Evolutionary conservation across 805 yeast genomes (phyloP).

Genomic region (Monosporozyma servazzii): DNA sequence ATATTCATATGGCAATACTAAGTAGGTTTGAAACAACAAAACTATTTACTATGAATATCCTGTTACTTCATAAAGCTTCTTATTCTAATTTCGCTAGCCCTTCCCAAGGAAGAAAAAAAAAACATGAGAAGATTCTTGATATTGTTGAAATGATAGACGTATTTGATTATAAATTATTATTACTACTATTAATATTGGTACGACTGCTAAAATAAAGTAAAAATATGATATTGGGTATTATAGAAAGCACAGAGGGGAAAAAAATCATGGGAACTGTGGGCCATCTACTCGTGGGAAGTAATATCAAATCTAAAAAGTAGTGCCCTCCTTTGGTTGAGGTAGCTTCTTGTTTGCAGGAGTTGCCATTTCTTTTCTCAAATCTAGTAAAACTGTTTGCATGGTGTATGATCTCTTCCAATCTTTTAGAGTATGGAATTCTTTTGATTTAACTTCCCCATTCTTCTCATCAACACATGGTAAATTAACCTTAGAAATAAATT

Average conservation of each 20-base stretch:
- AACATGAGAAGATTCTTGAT: background rate
- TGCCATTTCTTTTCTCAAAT: slow-evolving; percentile 87
- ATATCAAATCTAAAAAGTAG: slow-evolving; percentile 37
- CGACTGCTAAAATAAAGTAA: background rate
- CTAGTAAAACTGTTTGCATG: slow-evolving; percentile 87
- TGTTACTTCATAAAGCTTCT: no score
- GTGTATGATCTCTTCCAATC: slow-evolving; percentile 87
- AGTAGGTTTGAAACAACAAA: no score
- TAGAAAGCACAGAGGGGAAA: background rate
- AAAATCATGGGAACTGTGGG: background rate
- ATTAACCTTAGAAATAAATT: slow-evolving; percentile 75
- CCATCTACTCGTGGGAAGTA: background rate
- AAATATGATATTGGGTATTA: background rate
- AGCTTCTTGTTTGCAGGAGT: slow-evolving; percentile 70
- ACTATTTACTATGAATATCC: background rate
- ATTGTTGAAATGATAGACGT: background rate
- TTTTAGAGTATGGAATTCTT: slow-evolving; percentile 56
- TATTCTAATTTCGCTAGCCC: no score
- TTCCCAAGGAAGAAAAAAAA: no score
- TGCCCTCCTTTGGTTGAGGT: slow-evolving; percentile 87
- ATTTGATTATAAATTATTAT: background rate
- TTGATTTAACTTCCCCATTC: slow-evolving; percentile 46
- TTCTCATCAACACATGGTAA: slow-evolving; percentile 76
- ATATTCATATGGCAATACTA: no score
- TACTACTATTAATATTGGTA: background rate